Evolutionary conservation across 306 rosid genomes (phyloP).

Genomic region (Hylodesmum podocarpum): DNA sequence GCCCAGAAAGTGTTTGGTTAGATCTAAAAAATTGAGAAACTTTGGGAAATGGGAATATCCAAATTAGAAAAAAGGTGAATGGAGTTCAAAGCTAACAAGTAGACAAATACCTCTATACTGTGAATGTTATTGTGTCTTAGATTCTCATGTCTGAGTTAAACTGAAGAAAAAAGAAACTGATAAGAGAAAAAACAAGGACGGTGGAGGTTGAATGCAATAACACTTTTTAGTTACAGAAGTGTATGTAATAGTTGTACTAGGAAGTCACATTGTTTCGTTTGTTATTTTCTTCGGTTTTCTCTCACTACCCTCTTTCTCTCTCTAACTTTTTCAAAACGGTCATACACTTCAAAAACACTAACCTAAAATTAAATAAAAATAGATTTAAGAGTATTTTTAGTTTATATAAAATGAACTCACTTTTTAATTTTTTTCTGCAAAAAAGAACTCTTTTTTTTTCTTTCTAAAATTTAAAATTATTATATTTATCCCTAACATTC

Average conservation of each 20-base stretch:
- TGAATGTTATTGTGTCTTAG: constrained; percentile 29
- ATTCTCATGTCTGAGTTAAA: constrained; percentile 29
- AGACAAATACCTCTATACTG: constrained; percentile 38
- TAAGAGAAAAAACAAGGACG: constrained; percentile 12
- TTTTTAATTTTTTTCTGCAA: no score
- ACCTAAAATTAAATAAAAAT: background rate
- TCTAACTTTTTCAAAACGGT: constrained; percentile 46
- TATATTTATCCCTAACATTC: no score
- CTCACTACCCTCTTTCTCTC: constrained; percentile 1
- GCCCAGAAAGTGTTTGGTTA: constrained; percentile 28
- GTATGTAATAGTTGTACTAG: background rate
- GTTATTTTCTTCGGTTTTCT: background rate
- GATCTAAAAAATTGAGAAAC: constrained; percentile 39
- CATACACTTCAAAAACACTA: background rate
- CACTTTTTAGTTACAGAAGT: constrained; percentile 14
- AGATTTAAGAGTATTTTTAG: no score
- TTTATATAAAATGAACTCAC: no score
- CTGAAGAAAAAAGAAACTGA: background rate
- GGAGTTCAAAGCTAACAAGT: constrained; percentile 16
- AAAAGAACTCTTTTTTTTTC: no score
- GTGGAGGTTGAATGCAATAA: constrained; percentile 23
- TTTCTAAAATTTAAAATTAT: no score
- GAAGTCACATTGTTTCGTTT: constrained; percentile 24
- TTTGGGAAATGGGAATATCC: constrained; percentile 38
- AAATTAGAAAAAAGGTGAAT: constrained; percentile 22